A percentile compares a stretch with the other conserved stretches of the same genome.
Evolutionary conservation across 2,329 filamentous ascomycete species (phyloP).

Genomic region (Elsinoe australis): DNA sequence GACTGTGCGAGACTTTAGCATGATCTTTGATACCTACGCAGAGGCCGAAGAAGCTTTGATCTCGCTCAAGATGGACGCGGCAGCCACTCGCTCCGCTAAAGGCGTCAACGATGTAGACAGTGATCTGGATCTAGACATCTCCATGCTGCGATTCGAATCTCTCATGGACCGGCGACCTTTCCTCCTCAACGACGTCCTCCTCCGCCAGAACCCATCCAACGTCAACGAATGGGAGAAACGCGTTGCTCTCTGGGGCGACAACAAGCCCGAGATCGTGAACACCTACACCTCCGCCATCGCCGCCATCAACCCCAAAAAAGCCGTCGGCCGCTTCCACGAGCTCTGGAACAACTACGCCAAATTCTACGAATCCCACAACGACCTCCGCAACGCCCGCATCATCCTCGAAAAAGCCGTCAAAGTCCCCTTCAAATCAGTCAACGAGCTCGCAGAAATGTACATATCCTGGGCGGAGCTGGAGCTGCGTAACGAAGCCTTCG

Average conservation of each 20-base stretch:
- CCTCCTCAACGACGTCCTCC: conserved; percentile 86
- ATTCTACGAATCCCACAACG: conserved; percentile 84
- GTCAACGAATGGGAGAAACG: conserved; percentile 96
- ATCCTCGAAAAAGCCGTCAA: conserved; percentile 98
- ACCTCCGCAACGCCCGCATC: conserved; percentile 74
- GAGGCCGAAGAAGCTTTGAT: conserved; percentile 98
- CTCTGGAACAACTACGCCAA: conserved; percentile 96
- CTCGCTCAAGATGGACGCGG: conserved; percentile 80
- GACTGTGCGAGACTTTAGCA: conserved; percentile 94
- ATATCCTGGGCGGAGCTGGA: conserved; percentile 99
- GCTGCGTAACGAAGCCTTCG: conserved; percentile 89
- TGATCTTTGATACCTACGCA: conserved; percentile 91
- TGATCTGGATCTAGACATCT: conserved; percentile 89
- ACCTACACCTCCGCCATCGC: conserved; percentile 93
- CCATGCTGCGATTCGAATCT: conserved; percentile 97
- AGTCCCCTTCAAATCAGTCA: conserved; percentile 95
- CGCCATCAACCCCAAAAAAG: conserved; percentile 88
- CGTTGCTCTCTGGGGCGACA: conserved; percentile 90
- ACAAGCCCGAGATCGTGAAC: conserved; percentile 81
- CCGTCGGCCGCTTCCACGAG: conserved; percentile 85
- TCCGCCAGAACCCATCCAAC: conserved; percentile 93
- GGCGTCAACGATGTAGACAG: conserved; percentile 70
- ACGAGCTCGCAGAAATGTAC: conserved; percentile 96
- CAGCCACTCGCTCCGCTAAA: conserved; percentile 70
- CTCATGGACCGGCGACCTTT: conserved; percentile 96